Percentiles rank a stretch among this genome's conserved stretches.
Evolutionary conservation across 768 basidiomycete species (phyloP).

Genomic region (Terana coerulea): DNA sequence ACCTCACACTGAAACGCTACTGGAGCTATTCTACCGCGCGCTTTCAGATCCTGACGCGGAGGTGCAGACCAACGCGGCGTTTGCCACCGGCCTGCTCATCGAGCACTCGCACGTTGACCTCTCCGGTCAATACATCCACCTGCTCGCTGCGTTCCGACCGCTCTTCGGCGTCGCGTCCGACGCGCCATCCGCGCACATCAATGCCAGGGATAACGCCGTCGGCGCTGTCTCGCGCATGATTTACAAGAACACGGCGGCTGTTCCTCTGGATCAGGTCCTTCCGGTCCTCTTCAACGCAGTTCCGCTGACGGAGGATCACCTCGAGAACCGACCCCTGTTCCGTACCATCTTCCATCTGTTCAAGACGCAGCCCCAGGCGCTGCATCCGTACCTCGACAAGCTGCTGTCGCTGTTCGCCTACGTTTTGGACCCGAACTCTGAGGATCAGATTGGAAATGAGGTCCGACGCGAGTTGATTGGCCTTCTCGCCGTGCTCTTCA

Average conservation of each 20-base stretch:
- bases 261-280: conserved; percentile 90
- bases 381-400: conserved; percentile 74
- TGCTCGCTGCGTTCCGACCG: conserved; percentile 78
- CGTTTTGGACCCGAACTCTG: conserved; percentile 71
- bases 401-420: conserved; percentile 76
- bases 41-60: conserved; percentile 85
- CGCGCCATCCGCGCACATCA: conserved; percentile 54
- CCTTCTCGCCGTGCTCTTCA: conserved; percentile 68
- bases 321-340: conserved; percentile 91
- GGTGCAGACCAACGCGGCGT: conserved; percentile 94
- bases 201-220: conserved; percentile 95
- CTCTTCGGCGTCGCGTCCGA: conserved; percentile 69
- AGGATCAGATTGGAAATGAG: conserved; percentile 80
- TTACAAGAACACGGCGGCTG: conserved; percentile 65
- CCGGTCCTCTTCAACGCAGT: conserved; percentile 79
- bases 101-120: conserved; percentile 84
- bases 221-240: conserved; percentile 91
- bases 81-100: conserved; percentile 87
- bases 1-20: conserved; percentile 73
- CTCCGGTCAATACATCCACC: conserved; percentile 69
- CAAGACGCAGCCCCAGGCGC: conserved; percentile 63
- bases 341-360: conserved; percentile 86
- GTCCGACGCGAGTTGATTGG: conserved; percentile 71
- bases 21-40: conserved; percentile 81
- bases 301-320: conserved; percentile 82